phyloP scores from a whole-genome alignment of 768 basidiomycete species.

The Mycena olivaceomarginata region DNA sequence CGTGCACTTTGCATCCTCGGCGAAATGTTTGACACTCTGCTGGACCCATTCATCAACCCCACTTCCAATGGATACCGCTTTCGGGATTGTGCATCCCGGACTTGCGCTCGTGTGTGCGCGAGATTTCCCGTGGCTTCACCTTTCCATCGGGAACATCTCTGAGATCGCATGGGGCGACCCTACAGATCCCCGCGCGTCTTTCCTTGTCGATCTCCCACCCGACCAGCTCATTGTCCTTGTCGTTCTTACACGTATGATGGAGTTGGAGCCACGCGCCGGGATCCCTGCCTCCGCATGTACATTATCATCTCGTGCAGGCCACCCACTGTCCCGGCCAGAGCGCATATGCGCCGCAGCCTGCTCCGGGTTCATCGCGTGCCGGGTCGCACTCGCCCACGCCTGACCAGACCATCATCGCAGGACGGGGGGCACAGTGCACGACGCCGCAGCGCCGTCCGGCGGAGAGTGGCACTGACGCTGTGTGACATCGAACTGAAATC shows the following conservation, averaged over 20 bases:
- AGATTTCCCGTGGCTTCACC: background rate
- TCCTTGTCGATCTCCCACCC: background rate
- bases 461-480: background rate
- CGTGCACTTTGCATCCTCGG: slow-evolving; percentile 50
- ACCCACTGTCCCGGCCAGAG: slow-evolving; percentile 11
- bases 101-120: background rate
- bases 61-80: background rate
- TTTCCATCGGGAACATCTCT: background rate
- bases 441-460: background rate
- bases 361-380: too few species aligned
- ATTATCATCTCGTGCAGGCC: slow-evolving; percentile 6
- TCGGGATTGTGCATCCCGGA: background rate
- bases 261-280: slow-evolving; percentile 24
- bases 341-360: background rate
- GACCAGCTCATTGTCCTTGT: background rate
- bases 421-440: background rate
- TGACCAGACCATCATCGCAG: background rate
- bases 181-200: background rate
- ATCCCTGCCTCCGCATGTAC: slow-evolving; percentile 33
- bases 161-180: background rate
- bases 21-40: slow-evolving; percentile 48
- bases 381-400: slow-evolving; percentile 33
- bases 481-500: too few species aligned
- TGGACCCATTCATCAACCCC: slow-evolving; percentile 43
- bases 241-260: too few species aligned